Evolutionary conservation across 352 stramenopile species (phyloP), one percentile per base, ranked within the genome.

Genomic region (Phytophthora idaei): DNA sequence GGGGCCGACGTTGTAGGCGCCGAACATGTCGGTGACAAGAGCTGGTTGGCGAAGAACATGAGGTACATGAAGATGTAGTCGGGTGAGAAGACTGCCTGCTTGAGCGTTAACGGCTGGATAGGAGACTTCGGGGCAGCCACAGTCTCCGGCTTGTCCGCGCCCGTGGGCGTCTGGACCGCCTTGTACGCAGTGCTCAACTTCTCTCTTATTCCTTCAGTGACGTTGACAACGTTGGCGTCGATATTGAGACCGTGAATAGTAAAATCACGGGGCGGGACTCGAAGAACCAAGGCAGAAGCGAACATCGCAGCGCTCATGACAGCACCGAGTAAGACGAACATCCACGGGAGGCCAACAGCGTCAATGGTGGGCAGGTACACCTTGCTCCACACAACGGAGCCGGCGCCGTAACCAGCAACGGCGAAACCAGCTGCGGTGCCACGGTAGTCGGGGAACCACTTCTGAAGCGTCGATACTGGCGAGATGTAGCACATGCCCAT

Each of bases 11-110:
- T 95, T 93, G 61, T 75, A 92, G 5, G 81, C 80, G n/a, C 87
- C 87, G 61, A 92, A 95, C 84, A 93, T 93, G 51, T 93, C 87
- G 7, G 83, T 90, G 15, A 95, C 55, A 60, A 93, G 28, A 86
- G 73, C 71, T 87, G 80, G 64, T 84, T 85, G 56, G 61, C 74
- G 48, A 85, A 86, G 66, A 89, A 85, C 77, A 86, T 87, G 50
- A 90, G 71, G 68, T 89, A 90, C 61, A 90, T 79, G 72, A 85
- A 83, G 55, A 83, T 65, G 64, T 77, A 89, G 54, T 90, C 81
- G 45, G 74, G 63, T 9, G 80, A 81, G 61, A 85, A 72, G 61
- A 89, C 69, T 42, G 79, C 79, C 32, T 72, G 29, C 57, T 87
- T 86, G 46, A 90, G 73, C 32, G 73, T 77, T 32, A 89, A 57